phyloP scores from a whole-genome alignment of 805 yeast genomes.

The Candida maesae region DNA sequence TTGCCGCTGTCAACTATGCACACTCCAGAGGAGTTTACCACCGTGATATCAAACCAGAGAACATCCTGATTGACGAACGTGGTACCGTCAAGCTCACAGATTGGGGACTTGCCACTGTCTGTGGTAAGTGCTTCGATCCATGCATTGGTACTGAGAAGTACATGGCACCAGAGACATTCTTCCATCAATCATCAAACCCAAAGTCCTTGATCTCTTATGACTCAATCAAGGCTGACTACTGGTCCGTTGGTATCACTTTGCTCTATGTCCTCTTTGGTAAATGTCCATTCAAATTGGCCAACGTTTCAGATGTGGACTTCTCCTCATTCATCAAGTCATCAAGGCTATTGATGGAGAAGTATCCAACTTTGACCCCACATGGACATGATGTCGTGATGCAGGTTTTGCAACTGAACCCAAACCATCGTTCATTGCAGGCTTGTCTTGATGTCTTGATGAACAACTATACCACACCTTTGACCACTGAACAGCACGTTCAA shows the following conservation, averaged over 20 bases:
- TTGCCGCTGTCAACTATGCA: conserved; percentile 47
- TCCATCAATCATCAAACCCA: conserved; percentile 27
- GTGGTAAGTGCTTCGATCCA: conserved; percentile 29
- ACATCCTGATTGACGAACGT: conserved; percentile 47
- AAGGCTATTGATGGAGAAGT: conserved; percentile 69
- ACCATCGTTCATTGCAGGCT: conserved; percentile 42
- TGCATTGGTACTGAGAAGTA: conserved; percentile 79
- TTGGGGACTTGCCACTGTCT: conserved; percentile 63
- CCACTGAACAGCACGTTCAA: conserved; percentile 59
- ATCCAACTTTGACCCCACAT: conserved; percentile 69
- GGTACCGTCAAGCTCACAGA: conserved; percentile 63
- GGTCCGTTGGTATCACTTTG: conserved; percentile 85
- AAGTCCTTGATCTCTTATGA: conserved; percentile 41
- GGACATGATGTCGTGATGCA: conserved; percentile 63
- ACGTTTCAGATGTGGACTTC: conserved; percentile 65
- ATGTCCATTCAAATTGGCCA: conserved; percentile 75
- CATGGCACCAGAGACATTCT: conserved; percentile 89
- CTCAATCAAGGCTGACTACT: conserved; percentile 74
- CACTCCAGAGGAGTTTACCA: conserved; percentile 62
- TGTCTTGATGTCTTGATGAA: conserved; percentile 45
- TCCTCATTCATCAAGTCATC: conserved; percentile 63
- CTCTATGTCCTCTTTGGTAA: conserved; percentile 77
- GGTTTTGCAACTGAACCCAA: conserved; percentile 66
- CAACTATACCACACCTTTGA: conserved; percentile 36
- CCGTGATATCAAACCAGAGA: conserved; percentile 74